Percentiles rank a stretch among this genome's conserved stretches.
Conservation (phyloP, 2,329 filamentous ascomycete species). For the Zasmidium angulare region DNA sequence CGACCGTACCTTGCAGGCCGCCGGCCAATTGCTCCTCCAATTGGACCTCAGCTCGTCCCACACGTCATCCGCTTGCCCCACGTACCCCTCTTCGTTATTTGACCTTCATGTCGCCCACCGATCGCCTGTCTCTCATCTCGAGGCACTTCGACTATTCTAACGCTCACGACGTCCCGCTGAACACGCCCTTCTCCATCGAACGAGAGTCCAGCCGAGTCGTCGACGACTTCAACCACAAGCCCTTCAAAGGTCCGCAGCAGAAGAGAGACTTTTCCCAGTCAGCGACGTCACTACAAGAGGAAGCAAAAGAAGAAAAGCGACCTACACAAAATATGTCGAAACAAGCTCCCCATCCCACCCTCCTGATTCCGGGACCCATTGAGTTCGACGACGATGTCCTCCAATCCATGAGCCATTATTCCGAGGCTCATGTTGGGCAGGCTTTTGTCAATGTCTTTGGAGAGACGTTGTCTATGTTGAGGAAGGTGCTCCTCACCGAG, state of each 20-base stretch:
- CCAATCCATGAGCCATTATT: slow-evolving; percentile 91
- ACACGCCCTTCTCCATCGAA: slow-evolving; percentile 64
- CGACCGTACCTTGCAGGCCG: slow-evolving; percentile 5
- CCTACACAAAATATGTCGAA: slow-evolving; percentile 52
- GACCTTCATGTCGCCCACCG: slow-evolving; percentile 41
- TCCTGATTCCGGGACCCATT: slow-evolving; percentile 96
- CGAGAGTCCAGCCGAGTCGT: slow-evolving; percentile 48
- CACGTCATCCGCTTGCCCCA: slow-evolving; percentile 12
- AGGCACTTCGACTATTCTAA: slow-evolving; percentile 59
- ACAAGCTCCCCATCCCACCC: slow-evolving; percentile 64
- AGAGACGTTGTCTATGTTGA: slow-evolving; percentile 81
- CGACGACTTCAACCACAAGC: slow-evolving; percentile 12
- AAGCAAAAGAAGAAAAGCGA: slow-evolving; percentile 26
- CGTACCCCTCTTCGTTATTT: slow-evolving; percentile 29
- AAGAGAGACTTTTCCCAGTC: slow-evolving; percentile 28
- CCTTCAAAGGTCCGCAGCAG: slow-evolving; percentile 27
- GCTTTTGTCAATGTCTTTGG: slow-evolving; percentile 89
- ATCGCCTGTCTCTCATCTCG: slow-evolving; percentile 56
- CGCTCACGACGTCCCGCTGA: slow-evolving; percentile 55
- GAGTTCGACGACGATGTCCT: slow-evolving; percentile 98
- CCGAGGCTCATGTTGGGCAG: slow-evolving; percentile 88
- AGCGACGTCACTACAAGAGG: slow-evolving; percentile 24
- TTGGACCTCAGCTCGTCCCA: slow-evolving; percentile 10
- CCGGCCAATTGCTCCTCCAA: slow-evolving; percentile 8
- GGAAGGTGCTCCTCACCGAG: slow-evolving; percentile 91